Base-by-base conservation (phyloP, 2,329 filamentous ascomycete genomes). In the Ophiostoma novo-ulmi region DNA sequence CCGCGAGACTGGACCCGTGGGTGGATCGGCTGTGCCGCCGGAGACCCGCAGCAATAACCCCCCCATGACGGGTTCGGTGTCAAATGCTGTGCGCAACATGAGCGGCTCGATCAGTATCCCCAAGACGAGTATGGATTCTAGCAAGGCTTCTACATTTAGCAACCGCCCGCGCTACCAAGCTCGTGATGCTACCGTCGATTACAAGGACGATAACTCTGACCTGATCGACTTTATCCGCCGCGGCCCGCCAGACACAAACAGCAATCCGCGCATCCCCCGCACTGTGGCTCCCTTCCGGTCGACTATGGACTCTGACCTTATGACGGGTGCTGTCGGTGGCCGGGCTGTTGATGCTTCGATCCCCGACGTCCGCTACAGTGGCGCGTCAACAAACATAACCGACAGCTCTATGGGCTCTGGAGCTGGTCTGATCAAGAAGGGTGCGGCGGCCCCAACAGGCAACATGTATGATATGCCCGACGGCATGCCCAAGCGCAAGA, bases 191-290 rank as follows among this genome's bases (percentile, higher is more conserved):
- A 83, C 85, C 61, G 85, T 88, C 20, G 85, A 88, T 68, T 82
- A 81, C 71, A 84, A 83, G 69, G 87, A 88, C 68, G 89, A 89
- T 74, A 96, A 89, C 71, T 91, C 92, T 14, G 95, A 97, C 72
- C 82, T 99, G 71, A 97, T 97, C 74, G 94, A 98, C 78, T 98
- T 99, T 78, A 96, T 99, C 74, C 89, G 94, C 65, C 89, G 92
- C 77, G 94, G 94, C 0, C 93, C 93, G 3, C 90, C 91, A 0
- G 85, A 82, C 72, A n/a, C 13, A 14, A 38, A 13, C 31, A 69
- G 83, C 63, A 86, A 86, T 73, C 91, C 88, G 71, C 88, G 92
- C 35, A 95, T 96, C 73, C 91, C 93, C 61, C 89, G 91, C 22
- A 87, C 87, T n/a, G 89, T 95, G 14, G 93, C 93, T 11, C 92